A percentile compares a stretch with the other conserved stretches of the same genome.
Conservation (phyloP, 2,329 filamentous ascomycete species). For the Penicillium sp. region DNA sequence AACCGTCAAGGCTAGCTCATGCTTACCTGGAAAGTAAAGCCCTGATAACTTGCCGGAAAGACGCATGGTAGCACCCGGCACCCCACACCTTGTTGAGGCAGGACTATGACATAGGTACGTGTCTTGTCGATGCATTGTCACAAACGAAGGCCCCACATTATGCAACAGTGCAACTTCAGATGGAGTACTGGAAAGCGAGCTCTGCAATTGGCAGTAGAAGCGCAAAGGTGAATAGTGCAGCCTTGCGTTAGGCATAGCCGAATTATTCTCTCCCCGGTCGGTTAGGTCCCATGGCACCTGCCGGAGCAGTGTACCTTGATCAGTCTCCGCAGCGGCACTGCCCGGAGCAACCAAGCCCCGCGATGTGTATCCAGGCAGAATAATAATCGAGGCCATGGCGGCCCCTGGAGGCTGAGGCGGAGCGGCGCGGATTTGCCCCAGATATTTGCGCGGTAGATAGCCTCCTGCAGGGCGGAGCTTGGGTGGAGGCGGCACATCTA, state of each 20-base stretch:
- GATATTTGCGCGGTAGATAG: neutral
- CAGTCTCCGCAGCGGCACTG: slow-evolving; percentile 4
- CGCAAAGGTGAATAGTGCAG: neutral
- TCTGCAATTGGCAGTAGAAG: neutral
- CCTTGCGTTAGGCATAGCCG: neutral
- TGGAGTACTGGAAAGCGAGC: neutral
- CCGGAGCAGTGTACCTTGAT: neutral
- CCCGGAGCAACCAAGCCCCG: slow-evolving; percentile 7
- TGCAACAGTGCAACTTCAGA: neutral
- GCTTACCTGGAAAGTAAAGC: neutral
- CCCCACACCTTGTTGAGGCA: neutral
- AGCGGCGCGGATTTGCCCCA: slow-evolving; percentile 4
- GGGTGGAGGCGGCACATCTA: neutral
- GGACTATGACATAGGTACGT: neutral
- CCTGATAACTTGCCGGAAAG: neutral
- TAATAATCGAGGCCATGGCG: neutral
- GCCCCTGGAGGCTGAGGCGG: slow-evolving; percentile 3
- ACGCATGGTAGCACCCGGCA: neutral
- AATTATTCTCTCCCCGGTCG: neutral
- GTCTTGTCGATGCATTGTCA: neutral
- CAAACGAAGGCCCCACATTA: neutral
- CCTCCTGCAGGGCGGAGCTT: neutral
- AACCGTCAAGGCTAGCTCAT: neutral
- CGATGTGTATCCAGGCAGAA: slow-evolving; percentile 8
- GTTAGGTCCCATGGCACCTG: neutral